Percentiles rank a stretch among this genome's conserved stretches.
Conservation (phyloP, 768 basidiomycete genomes). For the Epithele typhae region DNA sequence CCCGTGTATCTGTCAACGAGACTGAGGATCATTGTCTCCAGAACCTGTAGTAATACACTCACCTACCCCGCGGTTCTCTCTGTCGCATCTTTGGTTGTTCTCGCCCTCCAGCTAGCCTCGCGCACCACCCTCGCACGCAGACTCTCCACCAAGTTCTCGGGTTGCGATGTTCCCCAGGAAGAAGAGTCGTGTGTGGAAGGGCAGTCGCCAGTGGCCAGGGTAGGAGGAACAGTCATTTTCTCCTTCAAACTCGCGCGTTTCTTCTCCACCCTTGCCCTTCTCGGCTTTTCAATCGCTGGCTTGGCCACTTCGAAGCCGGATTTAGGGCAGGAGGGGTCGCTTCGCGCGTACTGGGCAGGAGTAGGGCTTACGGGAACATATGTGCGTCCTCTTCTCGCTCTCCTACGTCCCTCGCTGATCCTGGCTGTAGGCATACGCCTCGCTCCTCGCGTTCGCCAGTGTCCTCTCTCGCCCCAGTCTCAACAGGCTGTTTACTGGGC, state of each 20-base stretch:
- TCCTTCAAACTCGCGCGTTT: constrained; percentile 43
- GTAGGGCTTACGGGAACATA: constrained; percentile 13
- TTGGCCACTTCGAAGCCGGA: constrained; percentile 25
- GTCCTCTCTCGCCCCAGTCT: constrained; percentile 9
- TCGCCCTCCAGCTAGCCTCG: too few species aligned
- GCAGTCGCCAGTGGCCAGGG: constrained; percentile 20
- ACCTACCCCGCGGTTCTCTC: too few species aligned
- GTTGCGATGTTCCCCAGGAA: too few species aligned
- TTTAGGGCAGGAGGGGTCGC: neutral
- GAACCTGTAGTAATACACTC: too few species aligned
- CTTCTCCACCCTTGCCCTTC: constrained; percentile 39
- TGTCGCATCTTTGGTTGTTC: too few species aligned
- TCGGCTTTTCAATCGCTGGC: constrained; percentile 45
- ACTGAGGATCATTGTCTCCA: too few species aligned
- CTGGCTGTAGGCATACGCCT: constrained; percentile 25
- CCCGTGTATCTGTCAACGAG: too few species aligned
- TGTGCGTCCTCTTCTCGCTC: constrained; percentile 14
- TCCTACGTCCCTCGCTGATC: constrained; percentile 14
- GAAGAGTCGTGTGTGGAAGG: too few species aligned
- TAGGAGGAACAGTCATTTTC: constrained; percentile 47
- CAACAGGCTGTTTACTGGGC: constrained; percentile 30
- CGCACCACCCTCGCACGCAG: too few species aligned
- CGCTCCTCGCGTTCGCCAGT: constrained; percentile 20
- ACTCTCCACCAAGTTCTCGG: too few species aligned
- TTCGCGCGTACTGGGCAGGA: constrained; percentile 3